Evolutionary conservation across 352 stramenopile genomes (phyloP), one percentile per base, ranked within the genome.

Genomic region (Pythium diclinum): DNA sequence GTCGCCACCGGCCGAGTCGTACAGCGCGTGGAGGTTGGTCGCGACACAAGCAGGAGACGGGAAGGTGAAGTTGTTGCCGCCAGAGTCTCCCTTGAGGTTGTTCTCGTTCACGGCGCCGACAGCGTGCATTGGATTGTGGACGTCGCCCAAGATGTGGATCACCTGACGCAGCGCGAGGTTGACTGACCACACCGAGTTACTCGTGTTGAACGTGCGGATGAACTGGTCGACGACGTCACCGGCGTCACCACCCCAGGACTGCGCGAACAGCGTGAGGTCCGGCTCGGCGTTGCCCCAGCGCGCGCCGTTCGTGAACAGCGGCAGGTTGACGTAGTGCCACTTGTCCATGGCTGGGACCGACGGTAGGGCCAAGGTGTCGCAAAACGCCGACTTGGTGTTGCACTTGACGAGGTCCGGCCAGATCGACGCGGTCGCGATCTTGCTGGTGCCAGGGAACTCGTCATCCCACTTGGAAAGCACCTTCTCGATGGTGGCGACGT

Each of bases 271-370:
- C n/a, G 56, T 68, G 23, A 88, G 60, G 30, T 80, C 73, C 0
- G 78, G 63, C 16, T 81, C 75, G 40, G 76, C 74, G 54, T 69
- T 71, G 23, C 70, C 64, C 68, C 71, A 83, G 40, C 72, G 68
- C 14, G 66, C 59, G 34, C 82, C 78, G 40, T 85, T 82, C 33
- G 85, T 78, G 69, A 87, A 79, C 48, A 81, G 59, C 13, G 82
- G 82, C 40, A 91, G 49, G 63, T 91, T 73, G 54, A 88, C 74
- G 73, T 88, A 91, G 71, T 91, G 82, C 82, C 82, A 91, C 59
- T 78, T 71, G 61, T 80, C 78, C 72, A 85, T 84, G 44, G 62
- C 61, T 32, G 74, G 66, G 57, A 83, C 68, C 11, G 82, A 89
- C 34, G 82, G 79, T 13, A 61, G 57, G 16, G 38, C 34, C 19